Base-by-base conservation (phyloP, 2,329 filamentous ascomycete species). In the Colletotrichum neosansevieriae region DNA sequence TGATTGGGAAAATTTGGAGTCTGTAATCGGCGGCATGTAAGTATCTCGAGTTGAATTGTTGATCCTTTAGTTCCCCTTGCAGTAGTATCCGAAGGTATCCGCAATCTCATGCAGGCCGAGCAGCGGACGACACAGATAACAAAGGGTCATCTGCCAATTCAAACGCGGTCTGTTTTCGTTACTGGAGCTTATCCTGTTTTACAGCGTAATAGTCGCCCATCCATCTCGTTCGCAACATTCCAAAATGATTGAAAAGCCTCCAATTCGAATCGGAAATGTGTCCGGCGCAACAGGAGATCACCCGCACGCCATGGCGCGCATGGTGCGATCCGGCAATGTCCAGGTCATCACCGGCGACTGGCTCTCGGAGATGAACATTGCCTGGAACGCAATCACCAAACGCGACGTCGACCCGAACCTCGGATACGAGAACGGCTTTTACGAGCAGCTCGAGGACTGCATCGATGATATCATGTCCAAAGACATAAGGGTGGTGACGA, bases 361-460 rank as follows among this genome's bases (percentile, higher is more conserved):
- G 75, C 75, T 81, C 21, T 79, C 79, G n/a, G 79, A 81, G 71
- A 82, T 83, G 72, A 88, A 87, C 74, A 86, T 88, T 77, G 83
- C 85, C 65, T 80, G 71, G 78, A 79, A 69, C 74, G 78, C 71
- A 72, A 74, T 76, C 75, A 74, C 38, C 76, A 79, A 56, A 72
- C 67, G 67, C 34, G 63, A 67, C 49, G 54, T 67, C n/a, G 63
- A 70, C 49, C 54, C 67, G 1, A 11, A 50, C 3, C 63, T 70
- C 15, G 67, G 63, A 15, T 70, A 70, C 54, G 67, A 70, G 13
- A 62, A 63, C 42, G 67, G 67, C 42, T 63, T 70, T 13, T 70
- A 63, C 54, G 63, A 70, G 45, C 78, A 29, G 73, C 75, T 84
- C 2, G 73, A 80, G 24, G 76, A 76, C 24, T 76, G 77, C 57